phyloP scores from a whole-genome alignment of 768 basidiomycete species.

The Hysterangium stoloniferum region DNA sequence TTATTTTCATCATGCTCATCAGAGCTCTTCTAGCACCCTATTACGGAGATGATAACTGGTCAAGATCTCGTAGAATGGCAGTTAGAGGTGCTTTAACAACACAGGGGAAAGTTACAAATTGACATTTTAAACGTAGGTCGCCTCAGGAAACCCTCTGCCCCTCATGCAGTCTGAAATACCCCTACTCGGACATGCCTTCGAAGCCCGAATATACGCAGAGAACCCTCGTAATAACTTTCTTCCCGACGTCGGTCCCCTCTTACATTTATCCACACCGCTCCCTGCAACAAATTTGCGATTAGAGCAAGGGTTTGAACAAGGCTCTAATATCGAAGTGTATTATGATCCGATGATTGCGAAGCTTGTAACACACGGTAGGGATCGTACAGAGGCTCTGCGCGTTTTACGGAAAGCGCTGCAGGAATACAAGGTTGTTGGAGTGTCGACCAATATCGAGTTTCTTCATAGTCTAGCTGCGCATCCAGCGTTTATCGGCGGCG shows the following conservation, averaged over 20 bases:
- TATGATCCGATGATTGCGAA: slow-evolving; percentile 93
- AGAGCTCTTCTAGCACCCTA: slow-evolving; percentile 47
- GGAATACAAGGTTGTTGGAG: slow-evolving; percentile 86
- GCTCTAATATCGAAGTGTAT: slow-evolving; percentile 76
- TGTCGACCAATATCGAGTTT: slow-evolving; percentile 89
- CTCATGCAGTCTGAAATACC: slow-evolving; percentile 72
- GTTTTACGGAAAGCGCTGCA: slow-evolving; percentile 74
- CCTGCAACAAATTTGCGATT: slow-evolving; percentile 69
- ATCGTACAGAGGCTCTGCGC: slow-evolving; percentile 77
- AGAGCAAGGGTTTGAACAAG: slow-evolving; percentile 81
- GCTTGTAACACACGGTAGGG: slow-evolving; percentile 80
- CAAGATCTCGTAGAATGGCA: slow-evolving; percentile 96
- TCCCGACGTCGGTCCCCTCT: slow-evolving; percentile 78
- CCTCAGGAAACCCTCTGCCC: slow-evolving; percentile 81
- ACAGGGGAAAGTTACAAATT: neutral
- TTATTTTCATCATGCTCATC: neutral
- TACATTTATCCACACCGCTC: slow-evolving; percentile 73
- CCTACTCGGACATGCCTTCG: slow-evolving; percentile 87
- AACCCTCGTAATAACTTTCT: slow-evolving; percentile 90
- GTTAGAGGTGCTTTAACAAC: slow-evolving; percentile 46
- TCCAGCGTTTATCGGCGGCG: slow-evolving; percentile 62
- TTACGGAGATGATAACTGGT: slow-evolving; percentile 93
- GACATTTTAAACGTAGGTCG: slow-evolving; percentile 43
- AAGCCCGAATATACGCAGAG: slow-evolving; percentile 93
- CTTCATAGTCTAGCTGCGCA: slow-evolving; percentile 71